Percentiles rank a stretch among this genome's conserved stretches.
Evolutionary conservation across 176 grass and related monocot species (phyloP).

Genomic region (Carex littledalei): DNA sequence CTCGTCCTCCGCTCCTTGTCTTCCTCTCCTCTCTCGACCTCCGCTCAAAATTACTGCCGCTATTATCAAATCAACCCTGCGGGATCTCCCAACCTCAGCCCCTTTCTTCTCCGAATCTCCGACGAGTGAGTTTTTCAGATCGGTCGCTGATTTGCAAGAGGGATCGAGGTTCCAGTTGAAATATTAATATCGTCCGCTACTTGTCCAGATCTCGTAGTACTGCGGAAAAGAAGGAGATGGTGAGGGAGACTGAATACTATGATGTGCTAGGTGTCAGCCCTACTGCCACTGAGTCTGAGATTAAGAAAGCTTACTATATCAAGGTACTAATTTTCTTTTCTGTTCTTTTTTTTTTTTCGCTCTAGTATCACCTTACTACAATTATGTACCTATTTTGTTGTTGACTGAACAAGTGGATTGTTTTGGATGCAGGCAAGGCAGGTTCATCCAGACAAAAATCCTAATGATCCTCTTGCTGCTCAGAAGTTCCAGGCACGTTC

Average conservation of each 20-base stretch:
- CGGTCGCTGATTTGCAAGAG: neutral
- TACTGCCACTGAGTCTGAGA: constrained; percentile 71
- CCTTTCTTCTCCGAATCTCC: neutral
- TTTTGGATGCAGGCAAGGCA: constrained; percentile 61
- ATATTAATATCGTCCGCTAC: neutral
- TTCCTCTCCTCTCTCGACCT: neutral
- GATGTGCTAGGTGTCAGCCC: constrained; percentile 79
- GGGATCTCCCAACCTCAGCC: neutral
- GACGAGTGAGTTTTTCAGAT: neutral
- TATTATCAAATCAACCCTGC: neutral
- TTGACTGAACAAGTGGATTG: neutral
- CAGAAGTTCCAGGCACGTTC: constrained; percentile 72
- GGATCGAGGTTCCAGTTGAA: neutral
- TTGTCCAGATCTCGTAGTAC: neutral
- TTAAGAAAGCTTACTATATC: constrained; percentile 95
- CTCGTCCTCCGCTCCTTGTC: neutral
- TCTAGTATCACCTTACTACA: neutral
- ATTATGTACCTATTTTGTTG: neutral
- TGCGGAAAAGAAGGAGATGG: constrained; percentile 38
- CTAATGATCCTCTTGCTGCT: constrained; percentile 70
- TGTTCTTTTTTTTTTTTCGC: neutral
- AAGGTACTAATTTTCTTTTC: constrained; percentile 43
- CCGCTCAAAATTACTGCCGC: neutral
- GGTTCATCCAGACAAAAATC: constrained; percentile 96
- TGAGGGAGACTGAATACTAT: constrained; percentile 90